Evolutionary conservation across 345 rosid genomes (phyloP), one percentile per base, ranked within the genome.

Genomic region (Eucalyptus curtisii): DNA sequence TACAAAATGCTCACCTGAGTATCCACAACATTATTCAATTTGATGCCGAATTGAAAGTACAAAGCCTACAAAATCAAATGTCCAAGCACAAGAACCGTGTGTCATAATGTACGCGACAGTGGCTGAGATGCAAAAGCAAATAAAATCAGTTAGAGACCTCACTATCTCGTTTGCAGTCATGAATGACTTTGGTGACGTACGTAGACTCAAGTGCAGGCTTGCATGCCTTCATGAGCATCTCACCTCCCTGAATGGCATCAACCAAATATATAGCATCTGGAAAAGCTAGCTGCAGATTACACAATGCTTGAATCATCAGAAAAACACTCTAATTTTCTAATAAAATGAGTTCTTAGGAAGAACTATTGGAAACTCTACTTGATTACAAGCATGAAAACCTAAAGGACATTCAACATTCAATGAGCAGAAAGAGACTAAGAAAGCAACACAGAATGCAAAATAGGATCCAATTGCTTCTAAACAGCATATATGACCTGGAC

Each of bases 111-210:
- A 90, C 13, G 33, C 19, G 49, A 90, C 84, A 86, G 42, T 90
- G 59, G 88, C 71, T 66, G 49, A 71, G 57, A 88, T 24, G 66
- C 71, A 92, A 31, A 91, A 91, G 85, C 49, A 87, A 90, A 88
- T 8, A 90, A 89, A 88, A 89, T 85, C 76, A 90, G 93, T 87
- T 76, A 92, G 91, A 93, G 95, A 96, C 99, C 99, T 97, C 99
- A 86, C 99, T 97, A 88, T 97, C 99, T 88, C 99, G 95, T 92
- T 96, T 97, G 96, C 99, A 97, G 91, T 97, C 99, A 85, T 97
- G 99, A 93, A 97, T 96, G 89, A 97, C 99, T 96, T 97, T 97
- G 45, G 94, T 95, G 95, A 97, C 89, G 93, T 95, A 90, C 88
- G 87, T 90, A 90, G 99, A 97, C 96, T 97, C 99, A 24, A 97